Base-by-base conservation (phyloP, 345 rosid genomes). In the Salix caprea region DNA sequence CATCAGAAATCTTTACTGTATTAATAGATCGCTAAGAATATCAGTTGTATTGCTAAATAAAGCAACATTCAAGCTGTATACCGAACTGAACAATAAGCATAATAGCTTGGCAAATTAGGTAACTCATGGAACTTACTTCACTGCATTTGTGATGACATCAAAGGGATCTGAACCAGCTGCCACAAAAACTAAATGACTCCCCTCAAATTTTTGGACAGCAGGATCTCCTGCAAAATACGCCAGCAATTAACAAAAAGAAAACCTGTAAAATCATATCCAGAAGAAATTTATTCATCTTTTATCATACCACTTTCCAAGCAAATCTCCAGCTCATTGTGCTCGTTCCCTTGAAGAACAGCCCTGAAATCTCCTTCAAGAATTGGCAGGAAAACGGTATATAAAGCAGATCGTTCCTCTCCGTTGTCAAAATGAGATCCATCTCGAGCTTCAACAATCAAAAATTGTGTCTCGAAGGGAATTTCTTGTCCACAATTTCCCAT, bases 301-400 rank as follows among this genome's bases (percentile, higher is more conserved):
- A 61, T 16, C 52, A 18, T 80, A 88, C 94, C 94, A 69, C 94
- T 90, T 82, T 90, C 94, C 66, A 90, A 77, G 75, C 89, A 88
- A 61, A 90, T 86, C 82, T 90, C 94, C 81, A 90, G 34, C 85
- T 89, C 91, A 24, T 89, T 80, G 4, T 48, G 78, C 39, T 85
- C 89, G 72, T 90, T 89, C 77, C 92, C 92, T 65, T 90, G 91
- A 67, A 90, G 88, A 74, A 87, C 92, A 30, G 90, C 92, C 76
- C 91, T 83, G 86, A 90, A 90, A 78, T 89, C 88, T 16, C 92
- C 94, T 74, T 89, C 92, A 0, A 90, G 87, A 70, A 89, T 86
- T 3, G 91, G 94, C 77, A 87, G 81, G 80, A 90, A 86, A 37
- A 87, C 92, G 1, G 80, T 68, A 40, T 87, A 89, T 0, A 86